Evolutionary conservation across 345 rosid genomes (phyloP).

Genomic region (Rhodomyrtus tomentosa): DNA sequence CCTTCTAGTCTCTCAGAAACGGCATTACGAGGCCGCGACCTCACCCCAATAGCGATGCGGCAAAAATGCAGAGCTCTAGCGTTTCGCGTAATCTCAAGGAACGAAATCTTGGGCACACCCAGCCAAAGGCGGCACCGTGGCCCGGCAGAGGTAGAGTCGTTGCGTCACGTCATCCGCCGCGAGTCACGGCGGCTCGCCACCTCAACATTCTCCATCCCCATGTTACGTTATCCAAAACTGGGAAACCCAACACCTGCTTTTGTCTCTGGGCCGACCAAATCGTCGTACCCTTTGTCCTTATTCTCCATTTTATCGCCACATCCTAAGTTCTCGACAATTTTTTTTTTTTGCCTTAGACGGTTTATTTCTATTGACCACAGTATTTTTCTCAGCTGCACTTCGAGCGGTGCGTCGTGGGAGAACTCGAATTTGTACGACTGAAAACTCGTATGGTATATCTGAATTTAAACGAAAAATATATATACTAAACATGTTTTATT

Average conservation of each 20-base stretch:
- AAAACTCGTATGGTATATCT: too few species aligned
- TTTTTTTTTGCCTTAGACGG: background rate
- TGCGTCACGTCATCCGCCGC: background rate
- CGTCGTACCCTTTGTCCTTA: background rate
- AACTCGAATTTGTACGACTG: too few species aligned
- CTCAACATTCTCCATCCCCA: background rate
- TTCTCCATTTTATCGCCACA: background rate
- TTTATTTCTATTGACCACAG: background rate
- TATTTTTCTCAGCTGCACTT: background rate
- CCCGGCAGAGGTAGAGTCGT: background rate
- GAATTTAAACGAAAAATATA: too few species aligned
- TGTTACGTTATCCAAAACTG: background rate
- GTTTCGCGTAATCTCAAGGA: too few species aligned
- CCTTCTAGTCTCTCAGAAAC: too few species aligned
- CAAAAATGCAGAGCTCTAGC: too few species aligned
- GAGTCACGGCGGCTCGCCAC: background rate
- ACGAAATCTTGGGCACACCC: too few species aligned
- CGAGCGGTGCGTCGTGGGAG: background rate
- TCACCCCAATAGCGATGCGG: too few species aligned
- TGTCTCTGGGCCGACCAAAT: background rate
- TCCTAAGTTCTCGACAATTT: background rate
- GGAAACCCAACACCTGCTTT: background rate
- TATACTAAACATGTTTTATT: too few species aligned
- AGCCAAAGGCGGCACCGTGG: background rate
- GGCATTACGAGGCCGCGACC: too few species aligned